Conservation (phyloP, 2,329 filamentous ascomycete genomes). For the Colletotrichum liriopes region DNA sequence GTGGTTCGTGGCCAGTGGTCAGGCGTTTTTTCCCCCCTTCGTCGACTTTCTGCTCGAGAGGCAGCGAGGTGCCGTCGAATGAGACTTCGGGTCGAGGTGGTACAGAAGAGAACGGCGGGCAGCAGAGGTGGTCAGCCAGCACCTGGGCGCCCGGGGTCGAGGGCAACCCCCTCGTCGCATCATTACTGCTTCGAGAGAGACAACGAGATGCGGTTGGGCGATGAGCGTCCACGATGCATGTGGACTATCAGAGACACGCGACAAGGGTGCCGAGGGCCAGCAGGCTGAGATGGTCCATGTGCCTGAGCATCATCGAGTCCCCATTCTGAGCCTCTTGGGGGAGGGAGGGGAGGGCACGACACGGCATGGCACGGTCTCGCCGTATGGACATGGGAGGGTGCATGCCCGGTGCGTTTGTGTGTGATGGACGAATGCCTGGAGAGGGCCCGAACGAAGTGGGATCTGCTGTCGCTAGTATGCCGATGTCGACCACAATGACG, state of each 20-base stretch:
- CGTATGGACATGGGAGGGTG: slow-evolving; percentile 6
- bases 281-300: slow-evolving; percentile 6
- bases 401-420: not conserved
- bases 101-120: slow-evolving; percentile 9
- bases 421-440: not conserved
- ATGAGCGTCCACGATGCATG: not conserved
- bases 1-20: not conserved
- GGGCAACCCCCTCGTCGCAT: not conserved
- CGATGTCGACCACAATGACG: slow-evolving; percentile 9
- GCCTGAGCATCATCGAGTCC: slow-evolving; percentile 15
- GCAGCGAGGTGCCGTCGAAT: slow-evolving; percentile 15
- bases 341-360: not conserved
- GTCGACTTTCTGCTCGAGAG: not conserved
- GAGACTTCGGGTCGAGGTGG: slow-evolving; percentile 1
- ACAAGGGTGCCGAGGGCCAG: not conserved
- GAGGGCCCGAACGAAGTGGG: not conserved
- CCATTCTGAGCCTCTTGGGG: not conserved
- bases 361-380: slow-evolving; percentile 1
- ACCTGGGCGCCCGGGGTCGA: slow-evolving; percentile 1
- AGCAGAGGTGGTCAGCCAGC: slow-evolving; percentile 27
- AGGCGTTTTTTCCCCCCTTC: slow-evolving; percentile 17
- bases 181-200: slow-evolving; percentile 24
- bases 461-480: not conserved
- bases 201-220: slow-evolving; percentile 13
- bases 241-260: slow-evolving; percentile 2